These are phyloP conservation scores for Pichia gijzeniarum DNA, from an alignment of 805 yeast genomes.

Conservation along the genomic window DNA sequence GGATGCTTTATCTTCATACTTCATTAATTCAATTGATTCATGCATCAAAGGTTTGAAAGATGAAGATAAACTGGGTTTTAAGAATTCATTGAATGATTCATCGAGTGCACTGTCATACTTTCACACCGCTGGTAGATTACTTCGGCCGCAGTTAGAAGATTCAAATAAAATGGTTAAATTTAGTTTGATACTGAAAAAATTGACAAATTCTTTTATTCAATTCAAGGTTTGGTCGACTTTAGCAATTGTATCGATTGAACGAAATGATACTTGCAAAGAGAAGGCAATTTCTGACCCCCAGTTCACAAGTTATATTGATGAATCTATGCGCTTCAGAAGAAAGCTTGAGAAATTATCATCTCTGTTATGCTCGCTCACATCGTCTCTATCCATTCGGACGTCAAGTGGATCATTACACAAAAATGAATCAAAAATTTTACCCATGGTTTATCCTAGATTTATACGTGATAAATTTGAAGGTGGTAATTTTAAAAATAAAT, in stretches of 20 bases:
- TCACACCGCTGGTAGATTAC: conserved; percentile 49
- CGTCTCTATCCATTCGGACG: neutral
- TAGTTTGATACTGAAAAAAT: conserved; percentile 42
- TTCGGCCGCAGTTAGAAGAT: conserved; percentile 42
- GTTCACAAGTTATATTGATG: conserved; percentile 1
- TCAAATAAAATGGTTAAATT: conserved; percentile 43
- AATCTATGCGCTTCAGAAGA: neutral
- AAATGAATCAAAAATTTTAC: conserved; percentile 32
- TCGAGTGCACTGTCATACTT: conserved; percentile 47
- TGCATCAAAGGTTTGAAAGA: conserved; percentile 46
- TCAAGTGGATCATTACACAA: conserved; percentile 1
- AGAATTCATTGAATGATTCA: conserved; percentile 45
- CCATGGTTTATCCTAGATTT: conserved; percentile 67
- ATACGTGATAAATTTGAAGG: conserved; percentile 62
- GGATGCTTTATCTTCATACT: conserved; percentile 46
- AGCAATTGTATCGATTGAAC: conserved; percentile 1
- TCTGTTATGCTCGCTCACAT: neutral
- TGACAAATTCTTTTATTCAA: conserved; percentile 52
- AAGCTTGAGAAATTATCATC: conserved; percentile 4
- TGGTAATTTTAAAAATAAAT: conserved; percentile 75
- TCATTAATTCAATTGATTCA: conserved; percentile 42
- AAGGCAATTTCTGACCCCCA: neutral
- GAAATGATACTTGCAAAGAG: neutral
- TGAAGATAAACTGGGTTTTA: conserved; percentile 45
- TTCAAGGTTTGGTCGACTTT: conserved; percentile 44